Evolutionary conservation across 208 protist species (phyloP).

Genomic region (Trypanosomatidae sp.): DNA sequence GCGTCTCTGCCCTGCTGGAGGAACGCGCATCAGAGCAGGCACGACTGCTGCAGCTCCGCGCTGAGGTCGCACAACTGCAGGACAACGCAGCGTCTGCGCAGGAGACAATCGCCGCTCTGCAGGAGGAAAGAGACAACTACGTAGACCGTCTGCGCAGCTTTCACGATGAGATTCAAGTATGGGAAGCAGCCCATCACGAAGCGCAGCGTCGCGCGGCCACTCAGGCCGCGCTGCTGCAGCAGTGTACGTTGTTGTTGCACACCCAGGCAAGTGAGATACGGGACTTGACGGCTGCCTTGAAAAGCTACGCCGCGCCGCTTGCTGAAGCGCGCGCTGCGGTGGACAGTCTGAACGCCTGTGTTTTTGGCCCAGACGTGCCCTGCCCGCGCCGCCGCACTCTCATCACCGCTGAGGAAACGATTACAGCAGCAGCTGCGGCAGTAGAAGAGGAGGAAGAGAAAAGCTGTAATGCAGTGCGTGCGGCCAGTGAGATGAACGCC

Average conservation of each 20-base stretch:
- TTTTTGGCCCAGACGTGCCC: no score
- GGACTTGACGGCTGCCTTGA: slow-evolving; percentile 37
- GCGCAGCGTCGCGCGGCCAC: slow-evolving; percentile 32
- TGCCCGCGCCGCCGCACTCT: no score
- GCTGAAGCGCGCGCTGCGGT: slow-evolving; percentile 9
- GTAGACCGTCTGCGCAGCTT: slow-evolving; percentile 22
- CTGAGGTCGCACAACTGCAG: slow-evolving; percentile 41
- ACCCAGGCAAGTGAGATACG: slow-evolving; percentile 35
- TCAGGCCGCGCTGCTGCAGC: slow-evolving; percentile 28
- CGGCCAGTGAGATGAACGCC: background rate
- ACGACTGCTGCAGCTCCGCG: slow-evolving; percentile 33
- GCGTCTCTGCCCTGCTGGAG: slow-evolving; percentile 37
- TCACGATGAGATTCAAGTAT: slow-evolving; percentile 58
- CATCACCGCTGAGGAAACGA: no score
- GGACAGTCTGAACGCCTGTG: slow-evolving; percentile 1
- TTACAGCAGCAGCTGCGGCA: no score
- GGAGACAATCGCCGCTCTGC: slow-evolving; percentile 39
- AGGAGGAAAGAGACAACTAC: slow-evolving; percentile 47
- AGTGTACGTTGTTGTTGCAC: slow-evolving; percentile 28
- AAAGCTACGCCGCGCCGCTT: slow-evolving; percentile 16
- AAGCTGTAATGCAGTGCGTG: background rate
- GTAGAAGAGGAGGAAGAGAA: no score
- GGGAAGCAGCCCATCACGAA: slow-evolving; percentile 57
- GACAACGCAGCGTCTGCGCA: slow-evolving; percentile 40
- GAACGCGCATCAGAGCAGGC: slow-evolving; percentile 40